Conservation (phyloP, 2,329 filamentous ascomycete genomes). For the Verticillium longisporum region DNA sequence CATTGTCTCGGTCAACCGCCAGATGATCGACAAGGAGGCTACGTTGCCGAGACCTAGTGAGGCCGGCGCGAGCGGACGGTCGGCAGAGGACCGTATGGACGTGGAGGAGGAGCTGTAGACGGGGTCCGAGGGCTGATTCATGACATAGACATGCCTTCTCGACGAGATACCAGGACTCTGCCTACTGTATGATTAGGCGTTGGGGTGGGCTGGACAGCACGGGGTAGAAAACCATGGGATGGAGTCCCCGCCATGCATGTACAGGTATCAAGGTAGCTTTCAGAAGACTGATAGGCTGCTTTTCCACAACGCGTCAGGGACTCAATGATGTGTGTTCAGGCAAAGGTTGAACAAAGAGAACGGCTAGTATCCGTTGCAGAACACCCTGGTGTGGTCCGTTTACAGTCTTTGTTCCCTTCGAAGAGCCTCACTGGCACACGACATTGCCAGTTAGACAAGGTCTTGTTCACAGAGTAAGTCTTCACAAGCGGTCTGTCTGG, state of each 20-base stretch:
- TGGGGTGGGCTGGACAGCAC: conserved; percentile 10
- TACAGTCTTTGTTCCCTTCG: neutral
- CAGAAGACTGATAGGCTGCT: neutral
- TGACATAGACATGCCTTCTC: conserved; percentile 6
- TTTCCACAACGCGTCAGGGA: neutral
- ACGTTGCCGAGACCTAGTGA: conserved; percentile 72
- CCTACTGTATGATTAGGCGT: conserved; percentile 17
- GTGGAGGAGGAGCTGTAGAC: conserved; percentile 51
- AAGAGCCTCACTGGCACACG: neutral
- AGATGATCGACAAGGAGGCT: conserved; percentile 99
- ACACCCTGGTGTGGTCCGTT: neutral
- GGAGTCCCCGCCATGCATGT: conserved; percentile 6
- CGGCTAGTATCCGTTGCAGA: neutral
- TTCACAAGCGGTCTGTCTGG: neutral
- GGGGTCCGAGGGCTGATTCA: conserved; percentile 4
- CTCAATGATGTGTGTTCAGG: neutral
- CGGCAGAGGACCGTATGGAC: conserved; percentile 61
- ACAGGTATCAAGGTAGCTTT: conserved; percentile 1
- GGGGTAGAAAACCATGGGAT: conserved; percentile 10
- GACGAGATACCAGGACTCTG: conserved; percentile 12
- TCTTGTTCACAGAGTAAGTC: neutral
- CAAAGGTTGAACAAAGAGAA: neutral
- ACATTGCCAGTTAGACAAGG: neutral
- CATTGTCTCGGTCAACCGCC: conserved; percentile 93
- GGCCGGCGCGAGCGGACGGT: conserved; percentile 36